Evolutionary conservation across 805 yeast species (phyloP).

Genomic region (Yamadazyma phyllophila): DNA sequence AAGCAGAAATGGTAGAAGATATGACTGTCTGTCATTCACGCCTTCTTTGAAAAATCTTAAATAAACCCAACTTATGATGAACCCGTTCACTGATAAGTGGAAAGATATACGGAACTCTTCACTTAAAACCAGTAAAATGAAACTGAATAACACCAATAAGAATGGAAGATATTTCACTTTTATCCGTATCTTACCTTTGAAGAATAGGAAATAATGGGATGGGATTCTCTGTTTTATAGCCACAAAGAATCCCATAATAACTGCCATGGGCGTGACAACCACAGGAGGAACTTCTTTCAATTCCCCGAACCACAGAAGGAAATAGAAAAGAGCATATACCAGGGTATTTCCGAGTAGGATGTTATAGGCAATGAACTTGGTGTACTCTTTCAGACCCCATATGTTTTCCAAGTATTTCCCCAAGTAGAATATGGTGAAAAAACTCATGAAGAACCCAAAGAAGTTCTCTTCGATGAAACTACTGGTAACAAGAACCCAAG

Average conservation of each 20-base stretch:
- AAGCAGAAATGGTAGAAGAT: slow-evolving; percentile 33
- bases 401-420: slow-evolving; percentile 64
- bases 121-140: slow-evolving; percentile 21
- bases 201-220: slow-evolving; percentile 52
- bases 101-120: slow-evolving; percentile 27
- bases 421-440: slow-evolving; percentile 44
- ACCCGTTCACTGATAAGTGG: slow-evolving; percentile 27
- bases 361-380: slow-evolving; percentile 43
- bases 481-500: slow-evolving; percentile 52
- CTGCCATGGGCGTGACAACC: slow-evolving; percentile 52
- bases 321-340: slow-evolving; percentile 26
- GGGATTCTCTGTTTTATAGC: slow-evolving; percentile 67
- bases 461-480: slow-evolving; percentile 46
- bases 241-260: slow-evolving; percentile 58
- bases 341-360: slow-evolving; percentile 34
- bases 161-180: slow-evolving; percentile 43
- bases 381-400: slow-evolving; percentile 59
- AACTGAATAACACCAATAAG: slow-evolving; percentile 23
- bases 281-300: slow-evolving; percentile 37
- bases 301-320: slow-evolving; percentile 14
- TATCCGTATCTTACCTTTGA: slow-evolving; percentile 46
- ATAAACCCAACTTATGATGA: slow-evolving; percentile 38
- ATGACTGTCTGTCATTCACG: slow-evolving; percentile 43
- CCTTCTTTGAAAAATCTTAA: slow-evolving; percentile 40
- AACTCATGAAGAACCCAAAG: slow-evolving; percentile 35